These are phyloP conservation scores for Forsythia suspensa DNA, from an alignment of 257 asterid genomes.

Conservation along the genomic window DNA sequence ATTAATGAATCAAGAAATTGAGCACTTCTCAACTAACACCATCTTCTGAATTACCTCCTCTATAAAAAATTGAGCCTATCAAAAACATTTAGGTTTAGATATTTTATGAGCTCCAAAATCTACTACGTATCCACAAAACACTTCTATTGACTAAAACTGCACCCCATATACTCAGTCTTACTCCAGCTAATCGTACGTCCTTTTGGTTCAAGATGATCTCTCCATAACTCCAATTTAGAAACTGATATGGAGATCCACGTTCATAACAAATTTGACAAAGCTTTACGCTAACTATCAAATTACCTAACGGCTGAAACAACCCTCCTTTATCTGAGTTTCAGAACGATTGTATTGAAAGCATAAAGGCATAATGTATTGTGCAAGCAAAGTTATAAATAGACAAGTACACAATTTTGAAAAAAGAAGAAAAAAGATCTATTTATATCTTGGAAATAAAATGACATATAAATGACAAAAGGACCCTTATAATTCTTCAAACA, in stretches of 20 bases:
- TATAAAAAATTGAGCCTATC: not conserved
- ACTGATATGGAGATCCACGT: too few species aligned
- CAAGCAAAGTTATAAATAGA: not conserved
- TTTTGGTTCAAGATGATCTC: not conserved
- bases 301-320: not conserved
- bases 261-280: not conserved
- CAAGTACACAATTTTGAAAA: not conserved
- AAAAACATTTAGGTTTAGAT: not conserved
- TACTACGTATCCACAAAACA: not conserved
- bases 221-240: not conserved
- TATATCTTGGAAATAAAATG: not conserved
- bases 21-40: not conserved
- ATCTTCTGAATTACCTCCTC: not conserved
- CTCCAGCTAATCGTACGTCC: not conserved
- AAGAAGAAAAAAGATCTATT: not conserved
- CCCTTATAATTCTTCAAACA: not conserved
- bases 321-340: not conserved
- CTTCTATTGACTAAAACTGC: not conserved
- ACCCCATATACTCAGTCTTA: not conserved
- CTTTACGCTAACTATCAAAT: too few species aligned
- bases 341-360: not conserved
- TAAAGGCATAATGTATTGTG: not conserved
- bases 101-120: not conserved
- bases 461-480: not conserved
- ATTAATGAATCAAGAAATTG: not conserved